These are phyloP conservation scores for Pyrus bretschneideri DNA, from an alignment of 306 rosid species.

Conservation along the genomic window DNA sequence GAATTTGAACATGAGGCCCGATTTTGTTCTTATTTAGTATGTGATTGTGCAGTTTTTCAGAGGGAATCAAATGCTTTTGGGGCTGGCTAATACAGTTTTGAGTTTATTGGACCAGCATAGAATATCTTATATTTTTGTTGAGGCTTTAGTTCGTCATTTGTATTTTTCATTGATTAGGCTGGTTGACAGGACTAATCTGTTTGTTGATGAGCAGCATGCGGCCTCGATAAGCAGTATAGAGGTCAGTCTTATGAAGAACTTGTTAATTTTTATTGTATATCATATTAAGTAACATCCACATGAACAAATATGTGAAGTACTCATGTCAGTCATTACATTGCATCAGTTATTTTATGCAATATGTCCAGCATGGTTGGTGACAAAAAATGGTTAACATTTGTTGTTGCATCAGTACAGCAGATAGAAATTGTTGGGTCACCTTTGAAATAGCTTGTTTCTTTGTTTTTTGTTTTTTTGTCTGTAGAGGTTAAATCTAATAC, in stretches of 20 bases:
- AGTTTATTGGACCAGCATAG: slow-evolving; percentile 10
- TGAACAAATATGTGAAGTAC: background rate
- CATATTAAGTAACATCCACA: background rate
- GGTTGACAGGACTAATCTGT: slow-evolving; percentile 85
- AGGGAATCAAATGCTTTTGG: slow-evolving; percentile 3
- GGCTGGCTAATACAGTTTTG: background rate
- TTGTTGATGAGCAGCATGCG: slow-evolving; percentile 87
- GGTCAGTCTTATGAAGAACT: slow-evolving; percentile 42
- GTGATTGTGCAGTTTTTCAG: background rate
- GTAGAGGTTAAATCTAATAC: background rate
- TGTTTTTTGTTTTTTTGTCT: background rate
- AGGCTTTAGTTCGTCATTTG: slow-evolving; percentile 52
- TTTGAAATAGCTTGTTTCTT: background rate
- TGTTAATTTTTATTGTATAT: slow-evolving; percentile 1
- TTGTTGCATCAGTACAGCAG: background rate
- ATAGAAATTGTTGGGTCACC: background rate
- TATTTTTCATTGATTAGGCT: slow-evolving; percentile 78
- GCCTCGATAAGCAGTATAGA: slow-evolving; percentile 49
- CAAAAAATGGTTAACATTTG: background rate
- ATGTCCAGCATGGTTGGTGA: background rate
- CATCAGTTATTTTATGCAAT: background rate
- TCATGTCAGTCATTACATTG: background rate
- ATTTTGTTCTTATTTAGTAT: background rate
- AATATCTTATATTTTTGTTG: slow-evolving; percentile 28
- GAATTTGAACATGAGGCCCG: background rate